Evolutionary conservation across 208 protist genomes (phyloP).

Genomic region (Trypanosoma platydactyli): DNA sequence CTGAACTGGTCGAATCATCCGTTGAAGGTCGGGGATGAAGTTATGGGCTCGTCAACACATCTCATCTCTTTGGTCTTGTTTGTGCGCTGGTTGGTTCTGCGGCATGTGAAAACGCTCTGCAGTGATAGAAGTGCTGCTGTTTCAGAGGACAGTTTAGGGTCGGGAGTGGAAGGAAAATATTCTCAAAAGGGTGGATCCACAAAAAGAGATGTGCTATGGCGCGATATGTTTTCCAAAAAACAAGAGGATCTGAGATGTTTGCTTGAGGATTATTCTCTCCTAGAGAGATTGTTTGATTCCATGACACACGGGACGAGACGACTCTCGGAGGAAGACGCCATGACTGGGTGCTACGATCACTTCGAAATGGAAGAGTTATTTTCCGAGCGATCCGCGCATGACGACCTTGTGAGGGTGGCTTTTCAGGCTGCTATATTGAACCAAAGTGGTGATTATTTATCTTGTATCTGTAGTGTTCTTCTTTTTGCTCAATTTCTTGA

Average conservation of each 20-base stretch:
- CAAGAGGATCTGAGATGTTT: not conserved
- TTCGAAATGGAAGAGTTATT: slow-evolving; percentile 34
- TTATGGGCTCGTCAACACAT: not conserved
- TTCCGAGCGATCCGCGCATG: slow-evolving; percentile 35
- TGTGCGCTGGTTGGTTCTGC: slow-evolving; percentile 47
- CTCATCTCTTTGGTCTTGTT: slow-evolving; percentile 40
- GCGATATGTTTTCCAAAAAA: slow-evolving; percentile 14
- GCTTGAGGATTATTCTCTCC: slow-evolving; percentile 1
- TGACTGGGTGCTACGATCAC: slow-evolving; percentile 29
- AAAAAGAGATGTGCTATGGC: not conserved
- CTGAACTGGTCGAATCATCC: slow-evolving; percentile 4
- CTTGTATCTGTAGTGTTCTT: slow-evolving; percentile 7
- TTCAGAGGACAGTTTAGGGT: too few species aligned
- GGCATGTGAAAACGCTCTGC: slow-evolving; percentile 33
- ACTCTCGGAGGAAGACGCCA: slow-evolving; percentile 25
- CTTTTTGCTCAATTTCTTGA: slow-evolving; percentile 22
- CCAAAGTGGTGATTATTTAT: not conserved
- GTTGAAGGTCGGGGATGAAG: not conserved
- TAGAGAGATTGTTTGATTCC: slow-evolving; percentile 28
- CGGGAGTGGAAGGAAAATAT: too few species aligned
- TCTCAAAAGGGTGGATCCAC: not conserved
- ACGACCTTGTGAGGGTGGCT: slow-evolving; percentile 25
- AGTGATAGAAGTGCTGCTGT: slow-evolving; percentile 24
- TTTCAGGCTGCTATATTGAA: slow-evolving; percentile 4
- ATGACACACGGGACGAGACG: slow-evolving; percentile 22